Conservation (phyloP, 2,329 filamentous ascomycete genomes). For the Leptosphaerulina australis region DNA sequence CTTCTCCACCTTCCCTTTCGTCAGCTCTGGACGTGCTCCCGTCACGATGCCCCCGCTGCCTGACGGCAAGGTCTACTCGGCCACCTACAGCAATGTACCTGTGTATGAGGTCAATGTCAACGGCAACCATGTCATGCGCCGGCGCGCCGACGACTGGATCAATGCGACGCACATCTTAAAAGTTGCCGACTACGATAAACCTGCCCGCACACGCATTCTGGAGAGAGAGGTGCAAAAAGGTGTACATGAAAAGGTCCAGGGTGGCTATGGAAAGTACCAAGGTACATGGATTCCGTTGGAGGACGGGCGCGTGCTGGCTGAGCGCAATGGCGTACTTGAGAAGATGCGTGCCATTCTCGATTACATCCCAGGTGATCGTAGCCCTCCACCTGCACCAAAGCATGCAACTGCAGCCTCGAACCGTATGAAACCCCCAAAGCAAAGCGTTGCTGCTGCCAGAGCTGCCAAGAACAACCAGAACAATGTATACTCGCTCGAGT, state of each 20-base stretch:
- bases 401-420: conserved; percentile 74
- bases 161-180: conserved; percentile 99
- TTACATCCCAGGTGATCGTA: conserved; percentile 81
- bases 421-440: conserved; percentile 79
- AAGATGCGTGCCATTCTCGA: conserved; percentile 88
- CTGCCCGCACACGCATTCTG: conserved; percentile 89
- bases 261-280: conserved; percentile 98
- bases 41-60: conserved; percentile 47
- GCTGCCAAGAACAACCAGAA: conserved; percentile 44
- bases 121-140: conserved; percentile 92
- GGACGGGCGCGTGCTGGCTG: conserved; percentile 79
- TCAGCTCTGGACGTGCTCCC: too few species aligned
- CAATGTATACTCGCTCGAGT: conserved; percentile 36
- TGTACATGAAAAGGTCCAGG: conserved; percentile 95
- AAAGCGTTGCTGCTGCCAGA: conserved; percentile 63
- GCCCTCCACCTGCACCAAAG: conserved; percentile 90
- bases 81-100: conserved; percentile 79
- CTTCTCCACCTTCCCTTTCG: neutral
- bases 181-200: conserved; percentile 96
- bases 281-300: conserved; percentile 95
- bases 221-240: conserved; percentile 98
- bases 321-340: conserved; percentile 84
- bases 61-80: conserved; percentile 63
- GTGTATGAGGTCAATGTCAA: conserved; percentile 93
- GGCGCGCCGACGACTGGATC: conserved; percentile 93